Conservation (phyloP, 352 stramenopile genomes). For the Phytopythium chamaehyphon region DNA sequence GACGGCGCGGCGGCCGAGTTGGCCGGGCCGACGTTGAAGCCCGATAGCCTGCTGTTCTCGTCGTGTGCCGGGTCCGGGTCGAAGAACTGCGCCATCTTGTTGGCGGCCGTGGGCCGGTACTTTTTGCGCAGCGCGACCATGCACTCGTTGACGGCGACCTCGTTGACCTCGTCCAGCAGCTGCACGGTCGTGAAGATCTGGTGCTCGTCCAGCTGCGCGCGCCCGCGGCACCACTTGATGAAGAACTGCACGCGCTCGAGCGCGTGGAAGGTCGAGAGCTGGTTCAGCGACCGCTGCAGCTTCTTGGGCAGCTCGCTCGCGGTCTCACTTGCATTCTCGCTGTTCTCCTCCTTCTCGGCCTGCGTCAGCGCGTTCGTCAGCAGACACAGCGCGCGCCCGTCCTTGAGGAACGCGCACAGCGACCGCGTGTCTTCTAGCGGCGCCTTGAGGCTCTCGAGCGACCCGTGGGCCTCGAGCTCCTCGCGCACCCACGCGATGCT, state of each 20-base stretch:
- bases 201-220: conserved; percentile 57
- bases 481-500: conserved; percentile 59
- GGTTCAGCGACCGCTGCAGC: conserved; percentile 58
- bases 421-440: conserved; percentile 23
- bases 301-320: conserved; percentile 57
- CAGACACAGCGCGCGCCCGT: conserved; percentile 71
- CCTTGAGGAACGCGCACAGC: conserved; percentile 70
- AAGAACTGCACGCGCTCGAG: conserved; percentile 85
- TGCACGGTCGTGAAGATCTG: conserved; percentile 77
- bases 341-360: conserved; percentile 13
- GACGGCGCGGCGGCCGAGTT: neutral
- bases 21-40: conserved; percentile 2
- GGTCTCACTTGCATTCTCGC: too few species aligned
- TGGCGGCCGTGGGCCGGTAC: conserved; percentile 34
- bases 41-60: conserved; percentile 5
- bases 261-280: conserved; percentile 74
- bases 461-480: conserved; percentile 38
- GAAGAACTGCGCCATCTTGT: conserved; percentile 26
- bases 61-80: conserved; percentile 13
- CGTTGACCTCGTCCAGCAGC: conserved; percentile 75
- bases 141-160: conserved; percentile 50
- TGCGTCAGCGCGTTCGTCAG: conserved; percentile 45
- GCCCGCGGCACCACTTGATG: conserved; percentile 72
- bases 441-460: conserved; percentile 23
- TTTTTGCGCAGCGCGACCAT: conserved; percentile 59